These are phyloP conservation scores for Pelargonium australe DNA, from an alignment of 441 rosid species.

Conservation along the genomic window DNA sequence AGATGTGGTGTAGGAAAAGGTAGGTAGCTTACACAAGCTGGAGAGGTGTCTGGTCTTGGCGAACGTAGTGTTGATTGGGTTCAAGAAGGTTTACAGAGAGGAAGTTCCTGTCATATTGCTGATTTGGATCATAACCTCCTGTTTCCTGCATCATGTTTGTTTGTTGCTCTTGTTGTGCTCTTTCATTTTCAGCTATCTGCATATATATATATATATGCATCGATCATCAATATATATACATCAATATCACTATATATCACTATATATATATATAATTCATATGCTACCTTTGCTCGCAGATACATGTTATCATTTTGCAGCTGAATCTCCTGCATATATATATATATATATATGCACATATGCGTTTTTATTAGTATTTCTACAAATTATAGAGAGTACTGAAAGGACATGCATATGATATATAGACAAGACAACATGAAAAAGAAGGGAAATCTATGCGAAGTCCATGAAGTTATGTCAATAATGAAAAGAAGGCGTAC, in stretches of 20 bases:
- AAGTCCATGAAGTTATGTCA: no score
- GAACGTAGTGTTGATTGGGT: constrained; percentile 55
- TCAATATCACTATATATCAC: not conserved
- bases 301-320: constrained; percentile 77
- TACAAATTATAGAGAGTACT: no score
- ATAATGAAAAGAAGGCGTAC: no score
- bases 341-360: not conserved
- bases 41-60: constrained; percentile 53
- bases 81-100: constrained; percentile 60
- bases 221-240: not conserved
- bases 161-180: constrained; percentile 40
- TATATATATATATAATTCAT: not conserved
- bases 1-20: not conserved
- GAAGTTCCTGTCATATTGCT: constrained; percentile 44
- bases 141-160: constrained; percentile 38
- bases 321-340: constrained; percentile 58
- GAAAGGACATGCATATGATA: no score
- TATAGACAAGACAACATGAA: no score
- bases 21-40: constrained; percentile 55
- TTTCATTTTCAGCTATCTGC: constrained; percentile 62
- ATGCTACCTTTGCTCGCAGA: constrained; percentile 58
- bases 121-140: constrained; percentile 34
- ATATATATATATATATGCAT: not conserved
- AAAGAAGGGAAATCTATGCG: no score
- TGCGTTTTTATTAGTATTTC: no score